Conservation (phyloP, 179 eudicot species). For the Actinidia arguta region DNA sequence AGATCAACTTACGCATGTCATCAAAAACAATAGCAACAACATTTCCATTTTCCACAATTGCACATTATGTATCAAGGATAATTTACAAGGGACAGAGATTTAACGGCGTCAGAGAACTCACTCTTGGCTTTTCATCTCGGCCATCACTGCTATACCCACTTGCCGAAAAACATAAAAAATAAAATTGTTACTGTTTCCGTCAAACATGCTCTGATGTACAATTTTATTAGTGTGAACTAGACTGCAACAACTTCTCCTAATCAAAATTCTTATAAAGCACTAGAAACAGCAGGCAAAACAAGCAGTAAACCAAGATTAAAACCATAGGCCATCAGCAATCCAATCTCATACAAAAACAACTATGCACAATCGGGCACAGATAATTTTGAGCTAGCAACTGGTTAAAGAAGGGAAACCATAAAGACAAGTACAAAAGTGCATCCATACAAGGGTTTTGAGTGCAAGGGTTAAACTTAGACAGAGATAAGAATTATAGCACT, state of each 20-base stretch:
- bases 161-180: too few relatives aligned
- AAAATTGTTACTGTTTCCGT: neutral
- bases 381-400: neutral
- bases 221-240: neutral
- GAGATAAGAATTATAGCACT: neutral
- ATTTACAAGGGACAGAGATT: too few relatives aligned
- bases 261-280: neutral
- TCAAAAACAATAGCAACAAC: neutral
- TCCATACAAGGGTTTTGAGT: neutral
- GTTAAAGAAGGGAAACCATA: neutral
- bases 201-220: neutral
- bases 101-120: neutral
- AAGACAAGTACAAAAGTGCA: neutral
- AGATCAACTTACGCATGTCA: neutral
- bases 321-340: neutral
- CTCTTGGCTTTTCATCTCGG: neutral
- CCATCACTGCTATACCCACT: neutral
- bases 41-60: neutral
- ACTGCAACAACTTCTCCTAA: neutral
- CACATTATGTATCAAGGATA: neutral
- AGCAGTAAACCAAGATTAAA: neutral
- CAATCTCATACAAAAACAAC: neutral
- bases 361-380: neutral
- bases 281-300: neutral
- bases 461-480: neutral